These are phyloP conservation scores for Phytophthora fragariae DNA, from an alignment of 352 stramenopile species.

Conservation along the genomic window DNA sequence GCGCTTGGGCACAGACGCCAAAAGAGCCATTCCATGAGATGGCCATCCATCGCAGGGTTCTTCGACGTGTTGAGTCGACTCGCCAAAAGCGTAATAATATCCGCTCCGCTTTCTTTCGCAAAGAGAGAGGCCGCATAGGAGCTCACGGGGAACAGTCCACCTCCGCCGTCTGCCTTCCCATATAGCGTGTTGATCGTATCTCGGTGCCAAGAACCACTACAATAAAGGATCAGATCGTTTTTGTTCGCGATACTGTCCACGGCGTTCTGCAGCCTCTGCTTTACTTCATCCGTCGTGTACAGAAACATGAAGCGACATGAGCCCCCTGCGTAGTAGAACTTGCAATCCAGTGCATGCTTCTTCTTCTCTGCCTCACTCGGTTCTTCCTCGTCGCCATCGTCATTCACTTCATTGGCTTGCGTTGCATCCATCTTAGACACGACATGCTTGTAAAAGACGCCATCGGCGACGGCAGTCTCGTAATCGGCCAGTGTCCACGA, in stretches of 20 bases:
- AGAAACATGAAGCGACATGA: conserved; percentile 39
- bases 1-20: not conserved
- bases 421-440: conserved; percentile 15
- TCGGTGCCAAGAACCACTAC: not conserved
- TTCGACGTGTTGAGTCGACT: conserved; percentile 1
- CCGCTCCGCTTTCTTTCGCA: not conserved
- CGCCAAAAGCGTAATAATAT: not conserved
- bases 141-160: conserved; percentile 3
- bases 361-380: conserved; percentile 12
- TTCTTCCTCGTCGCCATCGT: conserved; percentile 3
- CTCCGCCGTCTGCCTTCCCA: not conserved
- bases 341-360: conserved; percentile 17
- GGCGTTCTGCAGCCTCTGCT: not conserved
- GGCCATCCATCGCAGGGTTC: conserved; percentile 4
- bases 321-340: conserved; percentile 40
- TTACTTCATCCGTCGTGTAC: conserved; percentile 16
- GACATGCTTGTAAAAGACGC: conserved; percentile 12
- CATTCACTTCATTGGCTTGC: conserved; percentile 13
- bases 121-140: conserved; percentile 14
- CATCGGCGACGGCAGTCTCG: conserved; percentile 1
- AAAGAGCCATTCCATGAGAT: conserved; percentile 23
- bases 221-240: conserved; percentile 6
- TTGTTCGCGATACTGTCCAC: not conserved
- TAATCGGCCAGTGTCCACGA: conserved; percentile 27
- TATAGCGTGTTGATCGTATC: conserved; percentile 19